These are phyloP conservation scores for Stachybotrys elegans DNA, from an alignment of 2,329 filamentous ascomycete species.

Conservation along the genomic window DNA sequence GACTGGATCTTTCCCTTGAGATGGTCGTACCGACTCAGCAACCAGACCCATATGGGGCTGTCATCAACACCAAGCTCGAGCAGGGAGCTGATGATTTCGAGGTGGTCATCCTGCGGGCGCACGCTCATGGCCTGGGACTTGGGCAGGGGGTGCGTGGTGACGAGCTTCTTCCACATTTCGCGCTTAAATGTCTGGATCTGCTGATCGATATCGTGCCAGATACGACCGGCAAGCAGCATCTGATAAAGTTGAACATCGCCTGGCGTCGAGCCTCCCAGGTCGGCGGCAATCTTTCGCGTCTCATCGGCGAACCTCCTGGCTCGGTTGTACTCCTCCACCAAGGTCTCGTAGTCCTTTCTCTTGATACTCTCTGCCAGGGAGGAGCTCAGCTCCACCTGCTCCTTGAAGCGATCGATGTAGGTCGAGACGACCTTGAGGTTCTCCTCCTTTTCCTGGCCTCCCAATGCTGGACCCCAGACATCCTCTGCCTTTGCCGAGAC, in stretches of 20 bases:
- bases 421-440: conserved; percentile 73
- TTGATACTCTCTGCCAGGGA: conserved; percentile 80
- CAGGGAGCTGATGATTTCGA: conserved; percentile 83
- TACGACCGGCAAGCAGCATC: conserved; percentile 80
- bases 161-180: conserved; percentile 79
- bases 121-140: conserved; percentile 42
- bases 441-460: conserved; percentile 86
- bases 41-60: conserved; percentile 95
- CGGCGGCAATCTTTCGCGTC: conserved; percentile 62
- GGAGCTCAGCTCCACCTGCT: conserved; percentile 75
- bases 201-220: conserved; percentile 91
- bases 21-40: conserved; percentile 82
- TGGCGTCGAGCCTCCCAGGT: conserved; percentile 49
- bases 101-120: conserved; percentile 71
- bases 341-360: conserved; percentile 80
- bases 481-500: conserved; percentile 93
- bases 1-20: conserved; percentile 79
- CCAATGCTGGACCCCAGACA: conserved; percentile 91
- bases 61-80: conserved; percentile 93
- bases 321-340: conserved; percentile 80
- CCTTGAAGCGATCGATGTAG: conserved; percentile 72
- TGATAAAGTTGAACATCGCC: conserved; percentile 79
- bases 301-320: conserved; percentile 81
- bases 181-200: conserved; percentile 85
- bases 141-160: conserved; percentile 57